phyloP scores from a whole-genome alignment of 1,284 basidiomycete species.

The Jaminaea rosea region DNA sequence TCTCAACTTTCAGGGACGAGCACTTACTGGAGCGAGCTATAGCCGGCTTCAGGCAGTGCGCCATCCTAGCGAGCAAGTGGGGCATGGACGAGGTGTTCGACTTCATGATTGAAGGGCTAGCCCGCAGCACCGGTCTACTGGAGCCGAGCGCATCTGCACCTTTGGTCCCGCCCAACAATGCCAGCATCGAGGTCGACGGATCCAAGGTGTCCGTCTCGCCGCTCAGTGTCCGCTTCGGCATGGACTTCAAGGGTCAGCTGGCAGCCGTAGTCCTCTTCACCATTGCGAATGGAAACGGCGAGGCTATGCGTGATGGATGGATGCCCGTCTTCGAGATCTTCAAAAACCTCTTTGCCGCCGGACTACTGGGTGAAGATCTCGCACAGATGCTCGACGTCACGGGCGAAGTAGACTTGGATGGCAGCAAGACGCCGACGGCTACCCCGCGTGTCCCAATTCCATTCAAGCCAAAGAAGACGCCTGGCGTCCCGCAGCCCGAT shows the following conservation, averaged over 20 bases:
- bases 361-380: conserved; percentile 68
- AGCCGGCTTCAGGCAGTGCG: conserved; percentile 89
- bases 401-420: too few species aligned
- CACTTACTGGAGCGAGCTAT: conserved; percentile 90
- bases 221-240: conserved; percentile 85
- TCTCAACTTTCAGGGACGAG: conserved; percentile 92
- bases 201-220: conserved; percentile 82
- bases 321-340: conserved; percentile 88
- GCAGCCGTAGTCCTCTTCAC: conserved; percentile 96
- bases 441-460: conserved; percentile 25
- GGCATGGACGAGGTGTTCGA: conserved; percentile 90
- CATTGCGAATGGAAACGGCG: conserved; percentile 94
- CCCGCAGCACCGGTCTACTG: conserved; percentile 31
- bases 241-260: conserved; percentile 88
- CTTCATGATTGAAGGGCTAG: conserved; percentile 79
- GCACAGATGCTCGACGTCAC: conserved; percentile 90
- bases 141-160: conserved; percentile 11
- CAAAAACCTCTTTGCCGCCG: conserved; percentile 87
- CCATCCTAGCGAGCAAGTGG: conserved; percentile 81
- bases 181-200: conserved; percentile 83
- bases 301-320: conserved; percentile 89
- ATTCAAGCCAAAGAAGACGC: conserved; percentile 61
- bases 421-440: not conserved
- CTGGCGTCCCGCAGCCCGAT: conserved; percentile 76
- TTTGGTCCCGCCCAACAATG: conserved; percentile 66